phyloP scores from a whole-genome alignment of 169 alveolate genomes.

The Plasmodium gaboni region DNA sequence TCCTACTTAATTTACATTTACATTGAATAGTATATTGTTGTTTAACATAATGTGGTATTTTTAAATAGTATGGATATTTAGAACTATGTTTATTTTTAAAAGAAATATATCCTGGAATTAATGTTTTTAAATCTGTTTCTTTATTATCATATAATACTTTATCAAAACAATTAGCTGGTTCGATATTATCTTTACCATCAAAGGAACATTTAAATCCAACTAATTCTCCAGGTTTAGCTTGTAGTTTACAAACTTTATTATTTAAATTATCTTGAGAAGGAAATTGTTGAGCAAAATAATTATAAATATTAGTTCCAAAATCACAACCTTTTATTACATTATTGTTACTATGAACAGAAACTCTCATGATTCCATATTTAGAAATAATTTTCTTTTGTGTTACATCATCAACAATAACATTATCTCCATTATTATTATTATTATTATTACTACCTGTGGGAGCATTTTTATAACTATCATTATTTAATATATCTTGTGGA shows the following conservation, averaged over 20 bases:
- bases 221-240: conserved; percentile 52
- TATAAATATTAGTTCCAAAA: conserved; percentile 3
- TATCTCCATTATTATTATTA: conserved; percentile 2
- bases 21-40: conserved; percentile 34
- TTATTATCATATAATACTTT: conserved; percentile 9
- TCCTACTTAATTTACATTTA: conserved; percentile 28
- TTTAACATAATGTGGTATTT: conserved; percentile 45
- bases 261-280: conserved; percentile 14
- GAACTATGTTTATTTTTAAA: conserved; percentile 2
- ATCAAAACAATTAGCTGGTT: conserved; percentile 41
- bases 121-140: conserved; percentile 10
- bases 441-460: background rate
- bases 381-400: conserved; percentile 1
- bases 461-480: background rate
- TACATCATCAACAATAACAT: background rate
- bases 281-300: conserved; percentile 36
- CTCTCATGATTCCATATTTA: conserved; percentile 61
- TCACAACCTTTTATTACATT: conserved; percentile 31
- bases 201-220: conserved; percentile 34
- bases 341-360: conserved; percentile 13
- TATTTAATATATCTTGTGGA: no score
- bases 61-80: conserved; percentile 26
- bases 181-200: conserved; percentile 3
- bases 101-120: conserved; percentile 58
- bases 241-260: conserved; percentile 27